Conservation (phyloP, 1,284 basidiomycete genomes). For the Meripilus lineatus region DNA sequence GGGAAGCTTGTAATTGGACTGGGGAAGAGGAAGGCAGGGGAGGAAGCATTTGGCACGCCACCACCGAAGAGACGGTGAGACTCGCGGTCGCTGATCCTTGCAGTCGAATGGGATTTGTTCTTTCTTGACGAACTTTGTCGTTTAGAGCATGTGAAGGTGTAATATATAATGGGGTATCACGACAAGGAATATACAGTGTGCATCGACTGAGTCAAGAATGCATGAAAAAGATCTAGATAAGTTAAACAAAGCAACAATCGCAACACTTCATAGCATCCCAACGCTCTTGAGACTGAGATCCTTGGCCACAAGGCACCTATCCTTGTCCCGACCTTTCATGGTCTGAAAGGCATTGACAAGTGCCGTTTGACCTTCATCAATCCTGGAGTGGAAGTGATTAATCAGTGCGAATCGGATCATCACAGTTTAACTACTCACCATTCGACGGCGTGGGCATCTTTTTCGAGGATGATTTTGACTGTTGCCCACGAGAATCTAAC, state of each 20-base stretch:
- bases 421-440: constrained; percentile 52
- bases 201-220: too few relatives aligned
- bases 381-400: constrained; percentile 39
- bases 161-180: too few relatives aligned
- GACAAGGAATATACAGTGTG: too few relatives aligned
- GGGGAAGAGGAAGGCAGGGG: constrained; percentile 72
- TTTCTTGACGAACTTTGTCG: too few relatives aligned
- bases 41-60: constrained; percentile 47
- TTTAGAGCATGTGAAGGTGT: too few relatives aligned
- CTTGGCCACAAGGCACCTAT: constrained; percentile 58
- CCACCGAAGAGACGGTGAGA: constrained; percentile 35
- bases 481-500: constrained; percentile 97
- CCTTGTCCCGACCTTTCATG: constrained; percentile 65
- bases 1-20: constrained; percentile 74
- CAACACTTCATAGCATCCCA: constrained; percentile 35
- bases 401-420: not conserved
- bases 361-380: constrained; percentile 75
- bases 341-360: constrained; percentile 71
- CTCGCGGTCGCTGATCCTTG: not conserved
- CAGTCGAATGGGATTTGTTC: too few relatives aligned
- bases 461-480: constrained; percentile 83
- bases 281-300: constrained; percentile 73
- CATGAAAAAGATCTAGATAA: too few relatives aligned
- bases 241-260: too few relatives aligned
- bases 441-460: constrained; percentile 69